phyloP scores from a whole-genome alignment of 768 basidiomycete genomes.

The Coprinopsis cinerea region DNA sequence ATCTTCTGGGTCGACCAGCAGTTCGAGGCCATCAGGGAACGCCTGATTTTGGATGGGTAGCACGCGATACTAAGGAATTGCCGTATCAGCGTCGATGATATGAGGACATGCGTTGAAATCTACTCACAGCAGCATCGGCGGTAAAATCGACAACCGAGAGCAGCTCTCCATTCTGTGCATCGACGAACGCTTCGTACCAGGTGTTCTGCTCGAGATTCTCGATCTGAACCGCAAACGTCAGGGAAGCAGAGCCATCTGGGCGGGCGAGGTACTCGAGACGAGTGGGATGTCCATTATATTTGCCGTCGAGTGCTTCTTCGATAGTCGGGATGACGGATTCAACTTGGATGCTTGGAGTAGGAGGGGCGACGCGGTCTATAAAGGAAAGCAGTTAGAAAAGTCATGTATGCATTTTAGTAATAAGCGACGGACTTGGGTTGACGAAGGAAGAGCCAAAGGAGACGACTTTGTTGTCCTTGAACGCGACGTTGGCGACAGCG shows the following conservation, averaged over 20 bases:
- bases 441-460: conserved; percentile 27
- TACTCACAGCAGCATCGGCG: conserved; percentile 32
- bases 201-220: conserved; percentile 26
- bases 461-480: conserved; percentile 23
- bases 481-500: conserved; percentile 31
- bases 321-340: conserved; percentile 17
- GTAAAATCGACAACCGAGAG: conserved; percentile 48
- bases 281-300: conserved; percentile 28
- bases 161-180: conserved; percentile 43
- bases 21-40: conserved; percentile 41
- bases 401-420: not conserved
- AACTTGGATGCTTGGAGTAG: conserved; percentile 28
- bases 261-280: conserved; percentile 34
- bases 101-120: not conserved
- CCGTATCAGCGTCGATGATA: not conserved
- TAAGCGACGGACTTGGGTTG: conserved; percentile 16
- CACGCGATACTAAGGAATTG: conserved; percentile 31
- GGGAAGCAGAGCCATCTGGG: conserved; percentile 29
- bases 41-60: conserved; percentile 43
- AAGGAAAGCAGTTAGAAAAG: conserved; percentile 15
- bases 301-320: conserved; percentile 23
- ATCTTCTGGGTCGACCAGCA: conserved; percentile 45
- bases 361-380: conserved; percentile 20
- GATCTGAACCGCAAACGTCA: conserved; percentile 33
- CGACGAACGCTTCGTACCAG: conserved; percentile 55